phyloP scores from a whole-genome alignment of 2,329 filamentous ascomycete species.

The Colletotrichum echinochloae region DNA sequence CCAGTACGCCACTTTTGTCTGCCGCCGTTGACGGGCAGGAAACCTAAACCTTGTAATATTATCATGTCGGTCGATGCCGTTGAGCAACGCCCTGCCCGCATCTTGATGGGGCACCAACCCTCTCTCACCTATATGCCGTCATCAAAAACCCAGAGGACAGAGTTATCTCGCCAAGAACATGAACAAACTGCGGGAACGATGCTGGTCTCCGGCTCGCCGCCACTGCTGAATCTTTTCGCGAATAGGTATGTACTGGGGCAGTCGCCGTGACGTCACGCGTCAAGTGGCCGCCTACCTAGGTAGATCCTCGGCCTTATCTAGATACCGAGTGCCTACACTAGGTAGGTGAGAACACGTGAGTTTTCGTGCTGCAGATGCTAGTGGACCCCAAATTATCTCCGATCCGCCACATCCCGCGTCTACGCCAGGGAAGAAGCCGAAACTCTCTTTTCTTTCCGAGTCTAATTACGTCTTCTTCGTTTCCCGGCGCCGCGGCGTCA shows the following conservation, averaged over 20 bases:
- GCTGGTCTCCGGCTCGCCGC: background rate
- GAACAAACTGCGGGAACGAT: background rate
- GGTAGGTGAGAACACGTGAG: no score
- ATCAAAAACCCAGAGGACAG: slow-evolving; percentile 11
- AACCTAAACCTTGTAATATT: no score
- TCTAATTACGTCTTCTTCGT: background rate
- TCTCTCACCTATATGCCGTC: background rate
- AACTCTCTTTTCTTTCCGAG: slow-evolving; percentile 2
- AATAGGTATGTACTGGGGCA: background rate
- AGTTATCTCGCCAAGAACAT: slow-evolving; percentile 21
- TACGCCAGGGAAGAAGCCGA: background rate
- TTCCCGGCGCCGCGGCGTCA: background rate
- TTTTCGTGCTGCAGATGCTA: slow-evolving; percentile 2
- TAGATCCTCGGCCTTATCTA: background rate
- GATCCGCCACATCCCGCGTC: slow-evolving; percentile 16
- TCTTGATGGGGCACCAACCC: background rate
- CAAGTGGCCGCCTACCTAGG: background rate
- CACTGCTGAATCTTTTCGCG: background rate
- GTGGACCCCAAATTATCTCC: background rate
- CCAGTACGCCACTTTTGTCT: slow-evolving; percentile 24
- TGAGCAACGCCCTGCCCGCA: background rate
- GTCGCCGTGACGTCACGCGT: slow-evolving; percentile 2
- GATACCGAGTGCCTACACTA: no score
- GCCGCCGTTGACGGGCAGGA: slow-evolving; percentile 2
- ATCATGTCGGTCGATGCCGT: background rate